Percentiles rank a stretch among this genome's conserved stretches.
Evolutionary conservation across 2,329 filamentous ascomycete species (phyloP).

Genomic region (Sporothrix pallida): DNA sequence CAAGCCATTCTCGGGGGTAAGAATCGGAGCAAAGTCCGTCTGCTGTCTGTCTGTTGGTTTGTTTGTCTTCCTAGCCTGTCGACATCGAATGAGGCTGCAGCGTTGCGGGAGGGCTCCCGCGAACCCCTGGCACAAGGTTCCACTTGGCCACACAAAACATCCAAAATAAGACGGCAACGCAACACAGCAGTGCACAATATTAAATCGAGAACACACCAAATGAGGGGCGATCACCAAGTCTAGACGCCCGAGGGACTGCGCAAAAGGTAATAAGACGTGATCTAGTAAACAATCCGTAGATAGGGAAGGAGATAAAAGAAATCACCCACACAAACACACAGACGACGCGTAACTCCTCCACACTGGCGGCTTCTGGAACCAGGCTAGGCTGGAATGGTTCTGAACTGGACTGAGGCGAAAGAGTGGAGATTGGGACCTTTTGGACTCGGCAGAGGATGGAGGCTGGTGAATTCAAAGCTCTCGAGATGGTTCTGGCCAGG

Average conservation of each 20-base stretch:
- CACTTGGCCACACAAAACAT: too few species aligned
- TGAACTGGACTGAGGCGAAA: not conserved
- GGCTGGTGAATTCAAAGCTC: too few species aligned
- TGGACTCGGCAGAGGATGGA: too few species aligned
- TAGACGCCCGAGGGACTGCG: slow-evolving; percentile 4
- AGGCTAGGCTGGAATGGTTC: not conserved
- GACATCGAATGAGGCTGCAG: not conserved
- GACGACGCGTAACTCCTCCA: slow-evolving; percentile 33
- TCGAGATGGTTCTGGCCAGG: too few species aligned
- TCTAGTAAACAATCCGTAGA: not conserved
- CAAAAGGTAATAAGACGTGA: not conserved
- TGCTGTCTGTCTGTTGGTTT: not conserved
- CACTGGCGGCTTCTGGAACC: slow-evolving; percentile 35
- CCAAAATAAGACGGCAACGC: not conserved
- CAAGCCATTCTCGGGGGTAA: not conserved
- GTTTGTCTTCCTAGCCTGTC: not conserved
- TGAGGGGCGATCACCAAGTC: not conserved
- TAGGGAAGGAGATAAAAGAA: not conserved
- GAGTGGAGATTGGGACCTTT: too few species aligned
- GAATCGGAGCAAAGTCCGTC: not conserved
- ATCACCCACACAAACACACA: not conserved
- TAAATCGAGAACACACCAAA: not conserved
- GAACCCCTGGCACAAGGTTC: not conserved
- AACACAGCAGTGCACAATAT: not conserved
- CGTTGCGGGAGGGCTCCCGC: slow-evolving; percentile 20